Base-by-base conservation (phyloP, 768 basidiomycete species). In the Candolleomyces aberdarensis region DNA sequence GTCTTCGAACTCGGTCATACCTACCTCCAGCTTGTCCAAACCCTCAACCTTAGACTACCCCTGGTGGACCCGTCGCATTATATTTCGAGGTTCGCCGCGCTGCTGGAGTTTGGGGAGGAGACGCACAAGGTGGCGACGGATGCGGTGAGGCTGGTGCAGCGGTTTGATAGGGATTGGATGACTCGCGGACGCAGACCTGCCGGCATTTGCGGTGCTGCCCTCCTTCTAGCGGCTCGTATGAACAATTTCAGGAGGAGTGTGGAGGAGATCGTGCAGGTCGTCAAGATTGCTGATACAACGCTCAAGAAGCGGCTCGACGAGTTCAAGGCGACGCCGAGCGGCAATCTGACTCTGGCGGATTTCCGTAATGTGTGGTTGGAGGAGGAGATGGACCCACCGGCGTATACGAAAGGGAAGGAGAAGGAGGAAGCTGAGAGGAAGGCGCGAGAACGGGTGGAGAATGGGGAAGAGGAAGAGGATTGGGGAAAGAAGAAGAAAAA, bases 91-190 rank as follows among this genome's bases (percentile, higher is more conserved):
- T 99, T 98, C 67, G 89, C 96, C 15, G 88, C 94, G 13, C 82
- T 97, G 9, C 89, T 99, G 52, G 96, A 97, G 72, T 98, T 99
- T 65, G 96, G 96, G 3, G 94, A 96, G 51, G 94, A 96, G 70
- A 95, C 93, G 1, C 86, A 91, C 67, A 87, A 85, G 61, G 94
- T 99, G 5, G 94, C 96, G 1, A 86, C 89, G 4, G 97, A 99
- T 69, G 97, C 97, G 8, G 86, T 92, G 3, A 90, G 60, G 17
- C 89, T 98, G 50, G 94, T 98, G 39, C 88, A 91, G 62, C 78
- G 97, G 36, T 98, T 98, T 75, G 89, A 94, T 69, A 83, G 93
- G 26, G 97, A 98, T 74, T 99, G 97, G 97, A 96, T 99, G 85
- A 89, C 92, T 14, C 88, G 89, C 43, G 97, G 97, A 14, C 87